Conservation (phyloP, 768 basidiomycete genomes). For the Leccinellum rugosiceps region DNA sequence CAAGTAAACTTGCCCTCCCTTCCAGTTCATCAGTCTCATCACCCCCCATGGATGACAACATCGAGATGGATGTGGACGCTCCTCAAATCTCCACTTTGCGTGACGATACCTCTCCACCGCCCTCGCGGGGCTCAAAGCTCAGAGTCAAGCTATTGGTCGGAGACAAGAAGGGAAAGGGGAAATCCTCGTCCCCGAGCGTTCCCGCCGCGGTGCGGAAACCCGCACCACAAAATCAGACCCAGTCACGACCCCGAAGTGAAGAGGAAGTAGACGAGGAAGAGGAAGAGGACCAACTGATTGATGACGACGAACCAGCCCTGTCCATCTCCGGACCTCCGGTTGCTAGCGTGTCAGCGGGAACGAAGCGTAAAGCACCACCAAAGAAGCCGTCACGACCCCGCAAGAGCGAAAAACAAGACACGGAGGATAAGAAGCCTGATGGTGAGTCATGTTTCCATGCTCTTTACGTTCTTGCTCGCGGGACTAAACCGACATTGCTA, state of each 20-base stretch:
- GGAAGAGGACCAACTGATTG: slow-evolving; percentile 79
- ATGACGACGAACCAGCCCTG: slow-evolving; percentile 49
- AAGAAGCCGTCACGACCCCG: slow-evolving; percentile 51
- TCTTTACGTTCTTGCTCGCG: slow-evolving; percentile 16
- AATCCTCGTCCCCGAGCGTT: slow-evolving; percentile 32
- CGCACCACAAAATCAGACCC: slow-evolving; percentile 14
- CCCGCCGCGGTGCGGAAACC: slow-evolving; percentile 20
- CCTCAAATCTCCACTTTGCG: slow-evolving; percentile 77
- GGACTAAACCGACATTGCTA: slow-evolving; percentile 11
- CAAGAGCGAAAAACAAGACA: slow-evolving; percentile 48
- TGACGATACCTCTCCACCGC: slow-evolving; percentile 72
- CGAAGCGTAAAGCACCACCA: slow-evolving; percentile 48
- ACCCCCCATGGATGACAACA: slow-evolving; percentile 37
- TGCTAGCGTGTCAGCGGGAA: slow-evolving; percentile 32
- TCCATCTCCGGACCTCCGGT: slow-evolving; percentile 25
- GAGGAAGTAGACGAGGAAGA: slow-evolving; percentile 62
- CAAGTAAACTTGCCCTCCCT: background rate
- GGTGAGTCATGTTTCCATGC: slow-evolving; percentile 34
- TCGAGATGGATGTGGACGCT: slow-evolving; percentile 82
- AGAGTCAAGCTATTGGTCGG: slow-evolving; percentile 51
- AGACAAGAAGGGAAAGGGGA: slow-evolving; percentile 39
- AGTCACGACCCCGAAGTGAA: slow-evolving; percentile 28
- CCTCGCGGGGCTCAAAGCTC: slow-evolving; percentile 39
- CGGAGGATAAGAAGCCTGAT: slow-evolving; percentile 46
- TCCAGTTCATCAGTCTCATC: background rate